phyloP scores from a whole-genome alignment of 192 early-diverging fungal species.

The Neocallimastix lanati region DNA sequence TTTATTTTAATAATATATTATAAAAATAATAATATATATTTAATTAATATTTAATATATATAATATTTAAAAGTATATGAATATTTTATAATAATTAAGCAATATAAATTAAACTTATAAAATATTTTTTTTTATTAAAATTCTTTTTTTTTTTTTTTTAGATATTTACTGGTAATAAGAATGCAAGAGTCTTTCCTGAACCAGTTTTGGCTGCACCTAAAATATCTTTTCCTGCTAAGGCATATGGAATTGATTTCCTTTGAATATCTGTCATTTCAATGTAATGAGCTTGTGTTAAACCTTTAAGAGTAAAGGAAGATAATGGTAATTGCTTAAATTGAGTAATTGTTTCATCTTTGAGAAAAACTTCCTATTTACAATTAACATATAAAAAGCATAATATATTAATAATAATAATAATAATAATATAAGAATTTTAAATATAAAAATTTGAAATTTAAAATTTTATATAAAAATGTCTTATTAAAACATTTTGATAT shows the following conservation, averaged over 20 bases:
- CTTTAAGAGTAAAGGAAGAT: conserved; percentile 12
- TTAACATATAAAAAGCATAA: background rate
- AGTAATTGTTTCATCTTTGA: conserved; percentile 2
- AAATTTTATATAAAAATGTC: too few species aligned
- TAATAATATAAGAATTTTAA: too few species aligned
- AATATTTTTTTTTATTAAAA: too few species aligned
- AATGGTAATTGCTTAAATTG: conserved; percentile 10
- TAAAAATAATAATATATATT: too few species aligned
- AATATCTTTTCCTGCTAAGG: conserved; percentile 49
- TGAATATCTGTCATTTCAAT: conserved; percentile 91
- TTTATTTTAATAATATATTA: background rate
- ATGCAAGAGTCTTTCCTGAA: conserved; percentile 66
- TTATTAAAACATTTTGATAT: too few species aligned
- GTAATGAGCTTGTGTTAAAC: conserved; percentile 64
- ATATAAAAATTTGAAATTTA: too few species aligned
- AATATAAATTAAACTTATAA: too few species aligned
- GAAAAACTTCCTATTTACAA: background rate
- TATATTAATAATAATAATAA: too few species aligned
- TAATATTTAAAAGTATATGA: too few species aligned
- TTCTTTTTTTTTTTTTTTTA: background rate
- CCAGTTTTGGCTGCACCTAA: conserved; percentile 75
- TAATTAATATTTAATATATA: too few species aligned
- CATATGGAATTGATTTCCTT: conserved; percentile 49
- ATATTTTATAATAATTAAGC: too few species aligned
- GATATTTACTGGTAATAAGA: conserved; percentile 37